phyloP scores from a whole-genome alignment of 768 basidiomycete species.

The Pisolithus tinctorius region DNA sequence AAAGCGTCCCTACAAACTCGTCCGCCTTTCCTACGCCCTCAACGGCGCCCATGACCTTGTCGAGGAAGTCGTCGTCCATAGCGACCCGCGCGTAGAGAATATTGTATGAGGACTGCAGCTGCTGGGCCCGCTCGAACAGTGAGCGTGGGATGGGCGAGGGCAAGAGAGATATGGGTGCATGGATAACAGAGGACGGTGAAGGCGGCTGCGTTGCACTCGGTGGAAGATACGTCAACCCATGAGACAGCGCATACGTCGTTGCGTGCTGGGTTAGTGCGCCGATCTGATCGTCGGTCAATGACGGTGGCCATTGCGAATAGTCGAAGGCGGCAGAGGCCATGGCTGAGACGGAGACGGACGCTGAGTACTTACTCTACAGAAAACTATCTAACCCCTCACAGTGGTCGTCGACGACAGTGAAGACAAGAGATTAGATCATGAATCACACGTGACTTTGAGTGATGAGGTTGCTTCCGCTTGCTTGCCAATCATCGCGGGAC shows the following conservation, averaged over 20 bases:
- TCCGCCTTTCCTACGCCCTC: slow-evolving; percentile 77
- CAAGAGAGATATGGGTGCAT: slow-evolving; percentile 84
- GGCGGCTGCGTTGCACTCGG: slow-evolving; percentile 38
- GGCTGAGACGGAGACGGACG: background rate
- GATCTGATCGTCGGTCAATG: slow-evolving; percentile 50
- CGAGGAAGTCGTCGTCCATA: slow-evolving; percentile 71
- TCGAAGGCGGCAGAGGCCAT: slow-evolving; percentile 31
- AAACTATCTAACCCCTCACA: too few relatives aligned
- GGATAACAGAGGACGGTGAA: slow-evolving; percentile 66
- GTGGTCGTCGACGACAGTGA: background rate
- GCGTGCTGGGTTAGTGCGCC: slow-evolving; percentile 56
- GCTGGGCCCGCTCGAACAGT: slow-evolving; percentile 58
- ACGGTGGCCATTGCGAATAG: slow-evolving; percentile 71
- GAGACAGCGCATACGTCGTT: slow-evolving; percentile 77
- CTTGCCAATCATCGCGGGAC: too few relatives aligned
- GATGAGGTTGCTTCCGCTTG: too few relatives aligned
- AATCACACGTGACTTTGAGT: background rate
- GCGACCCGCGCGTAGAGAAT: slow-evolving; percentile 80
- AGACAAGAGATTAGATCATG: background rate
- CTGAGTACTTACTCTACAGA: too few relatives aligned
- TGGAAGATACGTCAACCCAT: slow-evolving; percentile 81
- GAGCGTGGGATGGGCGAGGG: slow-evolving; percentile 79
- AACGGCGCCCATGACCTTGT: slow-evolving; percentile 75
- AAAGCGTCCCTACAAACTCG: slow-evolving; percentile 78
- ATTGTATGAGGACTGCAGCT: slow-evolving; percentile 76